Evolutionary conservation across 345 rosid genomes (phyloP).

Genomic region (Turnera subulata): DNA sequence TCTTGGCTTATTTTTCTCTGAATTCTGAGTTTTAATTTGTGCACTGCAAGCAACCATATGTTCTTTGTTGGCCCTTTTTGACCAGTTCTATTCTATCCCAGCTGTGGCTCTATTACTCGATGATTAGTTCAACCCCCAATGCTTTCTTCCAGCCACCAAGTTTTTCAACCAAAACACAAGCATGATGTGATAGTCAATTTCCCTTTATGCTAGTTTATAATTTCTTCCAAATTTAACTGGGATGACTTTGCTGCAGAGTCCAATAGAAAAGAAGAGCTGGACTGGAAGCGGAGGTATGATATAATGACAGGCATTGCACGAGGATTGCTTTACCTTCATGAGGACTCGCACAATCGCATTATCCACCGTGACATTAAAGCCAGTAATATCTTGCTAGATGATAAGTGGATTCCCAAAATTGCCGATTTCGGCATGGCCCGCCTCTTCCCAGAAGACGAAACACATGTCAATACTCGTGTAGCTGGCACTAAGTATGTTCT

Average conservation of each 20-base stretch:
- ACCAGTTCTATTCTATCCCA: slow-evolving; percentile 15
- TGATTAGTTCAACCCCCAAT: too few relatives aligned
- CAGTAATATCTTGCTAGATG: slow-evolving; percentile 86
- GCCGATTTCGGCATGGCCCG: slow-evolving; percentile 99
- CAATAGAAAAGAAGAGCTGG: slow-evolving; percentile 42
- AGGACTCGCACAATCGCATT: slow-evolving; percentile 74
- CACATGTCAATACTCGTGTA: slow-evolving; percentile 86
- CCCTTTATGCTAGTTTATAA: too few relatives aligned
- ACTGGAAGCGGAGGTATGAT: slow-evolving; percentile 80
- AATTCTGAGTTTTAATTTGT: slow-evolving; percentile 3
- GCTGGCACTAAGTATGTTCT: slow-evolving; percentile 90
- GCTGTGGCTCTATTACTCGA: too few relatives aligned
- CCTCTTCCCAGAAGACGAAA: slow-evolving; percentile 86
- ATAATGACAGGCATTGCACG: slow-evolving; percentile 75
- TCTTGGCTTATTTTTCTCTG: slow-evolving; percentile 5
- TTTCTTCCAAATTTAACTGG: too few relatives aligned
- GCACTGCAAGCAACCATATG: too few relatives aligned
- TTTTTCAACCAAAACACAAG: too few relatives aligned
- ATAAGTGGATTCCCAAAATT: slow-evolving; percentile 93
- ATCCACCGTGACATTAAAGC: slow-evolving; percentile 98
- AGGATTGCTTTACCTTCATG: slow-evolving; percentile 91
- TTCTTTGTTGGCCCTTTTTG: too few relatives aligned
- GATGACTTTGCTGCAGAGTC: slow-evolving; percentile 41
- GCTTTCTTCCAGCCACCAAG: too few relatives aligned
- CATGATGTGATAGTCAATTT: too few relatives aligned